These are phyloP conservation scores for Phtheirospermum japonicum DNA, from an alignment of 257 asterid species.

Conservation along the genomic window DNA sequence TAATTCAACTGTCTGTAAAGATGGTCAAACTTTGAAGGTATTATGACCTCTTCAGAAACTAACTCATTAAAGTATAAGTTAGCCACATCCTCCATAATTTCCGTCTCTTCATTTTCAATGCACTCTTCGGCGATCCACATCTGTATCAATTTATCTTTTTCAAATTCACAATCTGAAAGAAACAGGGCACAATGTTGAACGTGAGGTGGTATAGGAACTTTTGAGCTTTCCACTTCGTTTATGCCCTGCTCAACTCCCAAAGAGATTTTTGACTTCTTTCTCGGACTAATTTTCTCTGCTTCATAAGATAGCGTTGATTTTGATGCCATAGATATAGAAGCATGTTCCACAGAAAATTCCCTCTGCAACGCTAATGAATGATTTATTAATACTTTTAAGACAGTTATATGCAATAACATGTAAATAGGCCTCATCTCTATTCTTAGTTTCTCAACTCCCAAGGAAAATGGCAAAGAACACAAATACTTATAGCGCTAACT, in stretches of 20 bases:
- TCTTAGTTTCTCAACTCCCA: too few species aligned
- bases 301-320: neutral
- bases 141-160: slow-evolving; percentile 36
- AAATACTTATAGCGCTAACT: too few species aligned
- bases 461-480: too few species aligned
- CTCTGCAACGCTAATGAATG: slow-evolving; percentile 20
- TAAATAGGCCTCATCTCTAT: too few species aligned
- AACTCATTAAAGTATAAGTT: slow-evolving; percentile 29
- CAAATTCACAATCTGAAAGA: slow-evolving; percentile 37
- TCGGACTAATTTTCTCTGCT: slow-evolving; percentile 14
- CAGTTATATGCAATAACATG: too few species aligned
- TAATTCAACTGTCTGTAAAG: slow-evolving; percentile 26
- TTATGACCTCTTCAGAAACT: slow-evolving; percentile 24
- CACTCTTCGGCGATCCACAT: slow-evolving; percentile 55
- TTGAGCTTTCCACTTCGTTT: slow-evolving; percentile 4
- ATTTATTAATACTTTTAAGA: neutral
- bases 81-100: slow-evolving; percentile 39
- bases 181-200: slow-evolving; percentile 31
- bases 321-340: neutral
- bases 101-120: slow-evolving; percentile 26
- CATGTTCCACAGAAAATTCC: neutral
- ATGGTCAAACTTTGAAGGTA: slow-evolving; percentile 27
- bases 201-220: slow-evolving; percentile 1
- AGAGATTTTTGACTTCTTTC: slow-evolving; percentile 18
- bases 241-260: slow-evolving; percentile 12